A percentile compares a stretch with the other conserved stretches of the same genome.
Conservation (phyloP, 106 monocot genomes). For the Dendrobium officinale region DNA sequence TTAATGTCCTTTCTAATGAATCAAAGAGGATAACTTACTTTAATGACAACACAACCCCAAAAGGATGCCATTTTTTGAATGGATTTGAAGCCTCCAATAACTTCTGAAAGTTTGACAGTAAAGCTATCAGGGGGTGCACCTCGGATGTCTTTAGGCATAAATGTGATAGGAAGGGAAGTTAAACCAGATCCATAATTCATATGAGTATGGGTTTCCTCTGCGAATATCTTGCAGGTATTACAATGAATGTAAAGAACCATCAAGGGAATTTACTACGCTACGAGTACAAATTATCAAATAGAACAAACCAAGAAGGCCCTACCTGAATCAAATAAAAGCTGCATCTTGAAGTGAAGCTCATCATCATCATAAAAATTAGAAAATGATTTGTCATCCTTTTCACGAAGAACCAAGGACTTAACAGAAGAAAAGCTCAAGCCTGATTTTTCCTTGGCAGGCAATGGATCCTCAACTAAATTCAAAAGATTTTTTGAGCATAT, state of each 20-base stretch:
- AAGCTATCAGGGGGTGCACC: constrained; percentile 84
- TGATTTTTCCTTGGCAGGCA: constrained; percentile 42
- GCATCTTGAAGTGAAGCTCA: constrained; percentile 34
- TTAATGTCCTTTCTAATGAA: neutral
- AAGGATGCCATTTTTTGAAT: constrained; percentile 58
- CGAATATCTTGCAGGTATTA: constrained; percentile 49
- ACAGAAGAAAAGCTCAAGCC: constrained; percentile 62
- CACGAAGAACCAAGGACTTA: constrained; percentile 66
- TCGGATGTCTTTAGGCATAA: constrained; percentile 43
- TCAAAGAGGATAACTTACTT: constrained; percentile 40
- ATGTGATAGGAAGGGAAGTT: constrained; percentile 1
- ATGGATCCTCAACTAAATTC: constrained; percentile 30
- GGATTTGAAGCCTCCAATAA: constrained; percentile 57
- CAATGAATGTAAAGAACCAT: constrained; percentile 20
- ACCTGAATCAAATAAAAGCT: constrained; percentile 58
- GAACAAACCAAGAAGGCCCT: neutral
- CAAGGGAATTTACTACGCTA: constrained; percentile 4
- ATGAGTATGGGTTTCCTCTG: constrained; percentile 36
- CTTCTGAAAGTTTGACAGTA: constrained; percentile 41
- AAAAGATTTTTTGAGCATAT: constrained; percentile 56
- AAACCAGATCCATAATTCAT: constrained; percentile 15
- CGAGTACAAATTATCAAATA: neutral
- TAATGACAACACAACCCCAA: constrained; percentile 52
- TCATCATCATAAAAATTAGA: constrained; percentile 20
- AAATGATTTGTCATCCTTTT: constrained; percentile 58